Conservation (phyloP, 495 filamentous ascomycete species). For the Darksidea phi region DNA sequence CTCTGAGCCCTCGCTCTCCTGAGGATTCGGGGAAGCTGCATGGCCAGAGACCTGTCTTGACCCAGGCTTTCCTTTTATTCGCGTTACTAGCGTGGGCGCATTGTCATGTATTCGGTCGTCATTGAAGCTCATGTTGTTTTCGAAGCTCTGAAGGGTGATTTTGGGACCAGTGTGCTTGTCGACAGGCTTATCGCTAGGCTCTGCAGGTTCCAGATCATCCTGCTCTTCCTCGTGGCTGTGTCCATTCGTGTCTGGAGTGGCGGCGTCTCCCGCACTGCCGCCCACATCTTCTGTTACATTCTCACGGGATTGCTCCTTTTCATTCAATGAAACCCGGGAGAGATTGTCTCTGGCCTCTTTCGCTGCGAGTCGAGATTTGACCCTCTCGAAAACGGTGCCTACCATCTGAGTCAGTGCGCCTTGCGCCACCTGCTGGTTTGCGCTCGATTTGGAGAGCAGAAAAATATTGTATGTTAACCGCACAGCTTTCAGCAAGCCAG, state of each 20-base stretch:
- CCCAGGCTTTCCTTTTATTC: constrained; percentile 60
- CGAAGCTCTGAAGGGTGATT: constrained; percentile 92
- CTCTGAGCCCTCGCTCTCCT: constrained; percentile 52
- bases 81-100: constrained; percentile 87
- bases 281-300: constrained; percentile 38
- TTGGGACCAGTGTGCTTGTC: constrained; percentile 67
- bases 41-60: constrained; percentile 55
- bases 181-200: constrained; percentile 55
- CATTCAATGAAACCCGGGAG: constrained; percentile 44
- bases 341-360: constrained; percentile 69
- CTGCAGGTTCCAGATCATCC: constrained; percentile 46
- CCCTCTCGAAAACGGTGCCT: constrained; percentile 93
- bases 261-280: constrained; percentile 39
- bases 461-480: constrained; percentile 99
- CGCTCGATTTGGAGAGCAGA: constrained; percentile 81
- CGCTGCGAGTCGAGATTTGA: constrained; percentile 79
- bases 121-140: constrained; percentile 89
- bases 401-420: constrained; percentile 98
- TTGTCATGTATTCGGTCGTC: constrained; percentile 87
- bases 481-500: constrained; percentile 95
- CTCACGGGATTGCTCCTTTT: constrained; percentile 40
- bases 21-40: constrained; percentile 43
- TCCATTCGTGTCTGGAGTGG: constrained; percentile 43
- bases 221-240: constrained; percentile 28
- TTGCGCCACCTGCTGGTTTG: constrained; percentile 94